Base-by-base conservation (phyloP, 2,329 filamentous ascomycete genomes). In the Ilyonectria destructans region DNA sequence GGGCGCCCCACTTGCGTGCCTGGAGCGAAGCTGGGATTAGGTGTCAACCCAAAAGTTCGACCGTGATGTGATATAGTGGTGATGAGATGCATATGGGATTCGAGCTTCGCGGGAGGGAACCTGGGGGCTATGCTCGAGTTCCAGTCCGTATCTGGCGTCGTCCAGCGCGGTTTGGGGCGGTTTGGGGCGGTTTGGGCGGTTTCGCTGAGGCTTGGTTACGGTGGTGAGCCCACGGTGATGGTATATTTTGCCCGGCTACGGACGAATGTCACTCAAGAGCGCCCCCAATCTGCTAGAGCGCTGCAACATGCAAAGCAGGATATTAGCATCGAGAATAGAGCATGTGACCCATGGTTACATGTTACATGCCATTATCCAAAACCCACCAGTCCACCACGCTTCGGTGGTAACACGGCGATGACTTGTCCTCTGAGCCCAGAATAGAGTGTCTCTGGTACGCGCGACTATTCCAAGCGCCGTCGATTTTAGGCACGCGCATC, bases 401-500 rank as follows among this genome's bases (percentile, higher is more conserved):
- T 43, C 37, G 48, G 48, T 19, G 12, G 26, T 19, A 51, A n/a
- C 26, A 51, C 48, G 46, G 48, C 26, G 26, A 19, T 52, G 48
- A 48, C 19, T 26, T 48, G 46, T 29, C 46, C 23, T 49, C 23
- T 29, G 13, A 15, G 13, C 48, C 48, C 48, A 31, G 48, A 51
- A 51, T 51, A 51, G 48, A 51, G 48, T 51, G 10, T 29, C 4
- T 26, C 10, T 49, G 23, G 13, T 46, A 23, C 29, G 31, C 26
- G 31, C 31, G 45, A 43, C 60, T 63, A 51, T 40, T 55, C 29
- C 52, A 61, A 58, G 63, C 51, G 26, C 31, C 52, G 40, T 49
- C n/a, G 13, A 57, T 63, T 75, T 67, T 75, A 75, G 73, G 73
- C 73, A 75, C 69, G 71, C 62, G 68, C 73, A 58, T 75, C 73